phyloP scores from a whole-genome alignment of 345 rosid species.

The Eutrema yunnanense region DNA sequence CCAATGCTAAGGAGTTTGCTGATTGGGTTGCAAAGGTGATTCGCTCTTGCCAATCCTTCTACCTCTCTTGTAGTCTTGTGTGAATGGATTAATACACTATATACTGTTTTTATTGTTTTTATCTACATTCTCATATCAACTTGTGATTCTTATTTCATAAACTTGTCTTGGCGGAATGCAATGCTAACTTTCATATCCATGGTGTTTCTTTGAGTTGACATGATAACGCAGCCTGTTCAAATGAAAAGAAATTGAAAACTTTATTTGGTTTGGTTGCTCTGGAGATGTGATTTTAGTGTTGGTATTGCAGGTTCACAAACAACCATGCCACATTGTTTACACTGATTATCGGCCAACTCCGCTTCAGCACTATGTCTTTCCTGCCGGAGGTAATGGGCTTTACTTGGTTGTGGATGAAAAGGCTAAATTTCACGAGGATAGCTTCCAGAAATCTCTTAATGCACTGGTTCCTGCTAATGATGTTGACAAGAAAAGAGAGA shows the following conservation, averaged over 20 bases:
- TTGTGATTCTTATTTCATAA: neutral
- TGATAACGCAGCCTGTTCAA: neutral
- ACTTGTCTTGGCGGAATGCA: neutral
- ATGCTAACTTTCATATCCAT: neutral
- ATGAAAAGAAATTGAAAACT: neutral
- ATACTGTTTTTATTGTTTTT: neutral
- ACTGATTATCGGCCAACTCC: conserved; percentile 99
- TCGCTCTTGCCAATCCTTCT: neutral
- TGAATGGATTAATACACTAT: neutral
- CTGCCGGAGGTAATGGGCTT: conserved; percentile 89
- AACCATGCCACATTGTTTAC: conserved; percentile 97
- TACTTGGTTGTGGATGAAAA: conserved; percentile 94
- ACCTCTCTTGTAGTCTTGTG: neutral
- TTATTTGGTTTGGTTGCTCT: neutral
- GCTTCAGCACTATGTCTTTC: conserved; percentile 92
- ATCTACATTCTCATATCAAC: neutral
- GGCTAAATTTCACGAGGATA: conserved; percentile 84
- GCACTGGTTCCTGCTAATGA: conserved; percentile 75
- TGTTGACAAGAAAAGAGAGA: conserved; percentile 65
- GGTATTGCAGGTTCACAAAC: conserved; percentile 72
- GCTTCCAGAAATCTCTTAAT: conserved; percentile 91
- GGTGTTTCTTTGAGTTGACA: neutral
- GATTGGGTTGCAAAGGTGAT: conserved; percentile 99
- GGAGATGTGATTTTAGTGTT: conserved; percentile 1
- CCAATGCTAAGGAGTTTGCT: conserved; percentile 98